These are phyloP conservation scores for Exophiala phaeomuriformis DNA, from an alignment of 2,329 filamentous ascomycete genomes.

Conservation along the genomic window DNA sequence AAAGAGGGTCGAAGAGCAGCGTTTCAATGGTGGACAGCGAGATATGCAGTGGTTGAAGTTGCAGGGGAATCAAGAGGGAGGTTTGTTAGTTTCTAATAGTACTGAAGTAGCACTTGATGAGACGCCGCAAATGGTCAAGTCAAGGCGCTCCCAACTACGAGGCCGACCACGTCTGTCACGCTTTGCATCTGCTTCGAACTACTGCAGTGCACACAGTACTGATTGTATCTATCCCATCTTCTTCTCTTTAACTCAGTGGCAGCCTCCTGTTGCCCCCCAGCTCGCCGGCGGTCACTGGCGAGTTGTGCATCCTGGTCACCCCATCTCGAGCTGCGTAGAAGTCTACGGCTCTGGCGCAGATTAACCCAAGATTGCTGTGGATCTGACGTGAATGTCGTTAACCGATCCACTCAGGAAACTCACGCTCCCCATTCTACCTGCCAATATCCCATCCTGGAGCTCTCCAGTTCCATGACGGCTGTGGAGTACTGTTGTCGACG, in stretches of 20 bases:
- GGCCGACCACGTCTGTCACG: background rate
- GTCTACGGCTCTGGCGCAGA: background rate
- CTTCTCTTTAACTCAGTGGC: too few species aligned
- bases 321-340: background rate
- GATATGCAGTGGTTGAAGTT: background rate
- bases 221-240: too few species aligned
- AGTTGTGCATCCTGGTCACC: background rate
- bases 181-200: background rate
- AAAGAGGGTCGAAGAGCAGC: background rate
- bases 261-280: background rate
- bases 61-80: conserved; percentile 1
- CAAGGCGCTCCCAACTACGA: background rate
- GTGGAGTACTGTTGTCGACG: too few species aligned
- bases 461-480: background rate
- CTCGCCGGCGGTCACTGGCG: background rate
- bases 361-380: conserved; percentile 1
- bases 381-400: background rate
- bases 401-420: background rate
- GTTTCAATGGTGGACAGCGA: background rate
- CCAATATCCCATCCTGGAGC: background rate
- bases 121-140: background rate
- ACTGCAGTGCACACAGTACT: too few species aligned
- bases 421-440: background rate
- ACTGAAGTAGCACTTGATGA: background rate
- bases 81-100: too few species aligned